Evolutionary conservation across 2,329 filamentous ascomycete species (phyloP), one percentile per base, ranked within the genome.

Genomic region (Hirsutella minnesotensis): DNA sequence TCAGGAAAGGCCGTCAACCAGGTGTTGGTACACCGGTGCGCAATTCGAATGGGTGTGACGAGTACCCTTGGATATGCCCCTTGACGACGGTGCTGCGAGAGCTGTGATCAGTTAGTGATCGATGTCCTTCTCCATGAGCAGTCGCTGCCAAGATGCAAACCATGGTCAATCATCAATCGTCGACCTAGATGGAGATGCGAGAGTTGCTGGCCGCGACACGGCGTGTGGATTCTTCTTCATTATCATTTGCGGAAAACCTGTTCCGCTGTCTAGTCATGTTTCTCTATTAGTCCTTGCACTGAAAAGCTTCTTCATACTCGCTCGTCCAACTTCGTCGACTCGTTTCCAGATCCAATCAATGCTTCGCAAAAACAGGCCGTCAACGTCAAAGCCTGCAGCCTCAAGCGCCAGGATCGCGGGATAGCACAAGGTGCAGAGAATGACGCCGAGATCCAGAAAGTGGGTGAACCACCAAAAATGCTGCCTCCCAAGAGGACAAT

Each of bases 391-490:
- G 2, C 65, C 65, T 0, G 35, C 47, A 0, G 49, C 47, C 18
- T 57, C 53, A 31, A 65, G 45, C 8, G 49, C 46, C 3, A 45
- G 43, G 3, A 60, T 47, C 1, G 52, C 41, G 1, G 47, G 40
- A 44, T 59, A 62, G 27, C 55, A 39, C 3, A 58, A 18, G 0
- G 58, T 47, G 13, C 53, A 55, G 5, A 66, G 38, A 2, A 70
- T 31, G 2, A 65, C 61, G 43, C 69, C 54, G 8, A 87, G 49
- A 56, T 87, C 81, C 29, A 87, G 47, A 38, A 89, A 71, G 67
- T 96, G 89, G 5, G 92, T 79, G 4, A 77, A 72, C 92, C 92
- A 98, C 92, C 92, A 98, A 41, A 89, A 73, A 65, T 95, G 87
- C 70, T 95, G 90, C 20, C 80, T 77, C 1, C 92, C 92, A 30